Conservation (phyloP, 768 basidiomycete genomes). For the Pholiota microspora region DNA sequence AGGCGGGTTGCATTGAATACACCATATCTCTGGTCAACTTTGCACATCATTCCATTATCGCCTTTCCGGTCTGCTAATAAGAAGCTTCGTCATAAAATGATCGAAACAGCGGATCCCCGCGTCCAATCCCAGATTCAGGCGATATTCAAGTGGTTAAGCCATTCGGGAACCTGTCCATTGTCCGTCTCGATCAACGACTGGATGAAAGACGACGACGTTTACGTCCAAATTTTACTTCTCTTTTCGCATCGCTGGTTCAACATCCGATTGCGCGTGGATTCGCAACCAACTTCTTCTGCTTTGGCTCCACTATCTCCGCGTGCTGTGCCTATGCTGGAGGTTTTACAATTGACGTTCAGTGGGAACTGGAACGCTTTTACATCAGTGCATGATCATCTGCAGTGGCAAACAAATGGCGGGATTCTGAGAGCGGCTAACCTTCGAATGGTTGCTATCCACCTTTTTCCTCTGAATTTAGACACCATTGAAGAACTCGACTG, state of each 20-base stretch:
- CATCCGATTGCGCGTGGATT: not conserved
- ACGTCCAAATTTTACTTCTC: not conserved
- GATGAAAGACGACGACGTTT: not conserved
- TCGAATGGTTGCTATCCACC: not conserved
- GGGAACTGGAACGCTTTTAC: no score
- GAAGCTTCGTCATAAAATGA: no score
- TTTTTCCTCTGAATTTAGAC: not conserved
- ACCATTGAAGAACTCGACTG: not conserved
- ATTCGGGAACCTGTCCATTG: conserved; percentile 4
- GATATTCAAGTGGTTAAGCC: conserved; percentile 11
- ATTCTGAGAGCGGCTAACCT: conserved; percentile 4
- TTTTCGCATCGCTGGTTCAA: conserved; percentile 4
- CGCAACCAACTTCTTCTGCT: not conserved
- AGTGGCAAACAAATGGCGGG: not conserved
- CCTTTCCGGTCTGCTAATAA: no score
- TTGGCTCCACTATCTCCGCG: not conserved
- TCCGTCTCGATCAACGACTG: conserved; percentile 6
- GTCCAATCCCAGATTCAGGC: not conserved
- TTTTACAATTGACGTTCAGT: not conserved
- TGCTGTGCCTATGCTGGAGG: conserved; percentile 6
- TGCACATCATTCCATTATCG: no score
- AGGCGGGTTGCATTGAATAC: not conserved
- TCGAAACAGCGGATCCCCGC: no score
- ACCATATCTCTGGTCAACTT: not conserved
- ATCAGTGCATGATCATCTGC: not conserved